Percentiles rank a stretch among this genome's conserved stretches.
Conservation (phyloP, 2,329 filamentous ascomycete species). For the Rachicladosporium sp. region DNA sequence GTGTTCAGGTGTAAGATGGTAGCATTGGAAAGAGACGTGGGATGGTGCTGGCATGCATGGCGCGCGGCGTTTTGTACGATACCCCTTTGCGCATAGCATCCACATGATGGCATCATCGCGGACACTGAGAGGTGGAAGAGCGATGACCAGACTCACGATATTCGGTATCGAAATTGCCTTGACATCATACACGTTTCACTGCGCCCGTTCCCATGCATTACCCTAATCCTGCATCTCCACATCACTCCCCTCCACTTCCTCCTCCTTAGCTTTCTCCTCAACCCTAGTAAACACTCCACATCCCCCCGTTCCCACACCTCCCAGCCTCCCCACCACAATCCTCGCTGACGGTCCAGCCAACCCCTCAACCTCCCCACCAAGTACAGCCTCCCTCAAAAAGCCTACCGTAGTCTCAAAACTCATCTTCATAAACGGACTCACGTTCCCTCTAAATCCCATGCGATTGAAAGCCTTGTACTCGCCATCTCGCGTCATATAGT, state of each 20-base stretch:
- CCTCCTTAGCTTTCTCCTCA: conserved; percentile 2
- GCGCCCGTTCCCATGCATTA: neutral
- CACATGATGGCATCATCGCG: too few species aligned
- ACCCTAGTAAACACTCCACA: conserved; percentile 56
- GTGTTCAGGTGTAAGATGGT: too few species aligned
- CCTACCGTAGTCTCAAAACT: conserved; percentile 95
- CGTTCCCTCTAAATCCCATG: conserved; percentile 71
- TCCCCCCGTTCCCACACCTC: conserved; percentile 74
- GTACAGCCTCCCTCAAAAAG: conserved; percentile 82
- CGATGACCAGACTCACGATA: too few species aligned
- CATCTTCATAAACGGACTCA: conserved; percentile 95
- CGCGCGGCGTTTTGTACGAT: too few species aligned
- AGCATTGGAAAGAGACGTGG: too few species aligned
- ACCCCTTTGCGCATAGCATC: too few species aligned
- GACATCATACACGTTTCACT: too few species aligned
- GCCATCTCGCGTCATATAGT: conserved; percentile 93
- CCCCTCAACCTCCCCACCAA: conserved; percentile 84
- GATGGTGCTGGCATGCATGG: too few species aligned
- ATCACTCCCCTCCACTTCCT: conserved; percentile 7
- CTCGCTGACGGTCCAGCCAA: conserved; percentile 73
- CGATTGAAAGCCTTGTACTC: conserved; percentile 86
- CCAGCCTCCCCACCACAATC: conserved; percentile 75
- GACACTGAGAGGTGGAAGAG: too few species aligned
- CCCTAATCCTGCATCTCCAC: conserved; percentile 12
- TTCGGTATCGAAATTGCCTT: too few species aligned